Base-by-base conservation (phyloP, 805 yeast genomes). In the Sugiyamaella floridensis region DNA sequence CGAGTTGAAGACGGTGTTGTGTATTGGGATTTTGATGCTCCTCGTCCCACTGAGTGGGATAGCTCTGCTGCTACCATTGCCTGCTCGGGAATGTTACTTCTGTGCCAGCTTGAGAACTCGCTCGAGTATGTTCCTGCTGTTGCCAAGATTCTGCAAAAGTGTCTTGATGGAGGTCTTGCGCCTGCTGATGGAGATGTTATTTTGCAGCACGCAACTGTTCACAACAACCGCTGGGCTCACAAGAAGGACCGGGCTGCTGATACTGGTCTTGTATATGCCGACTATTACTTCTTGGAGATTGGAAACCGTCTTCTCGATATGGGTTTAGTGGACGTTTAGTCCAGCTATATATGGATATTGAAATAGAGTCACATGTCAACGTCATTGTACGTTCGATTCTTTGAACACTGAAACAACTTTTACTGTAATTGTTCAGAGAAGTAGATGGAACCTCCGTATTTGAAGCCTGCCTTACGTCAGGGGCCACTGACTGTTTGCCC, bases 21-120 rank as follows among this genome's bases (percentile, higher is more conserved):
- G 7, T 57, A 57, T 15, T 63, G 68, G 68, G 67, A 65, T 47
- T 65, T 65, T 51, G 64, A 60, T 54, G 66, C 67, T 22, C 67
- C 68, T 20, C 60, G 58, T 12, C 53, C 57, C 2, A 50, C 61
- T 14, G 53, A 50, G 42, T 59, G 60, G 51, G 68, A 64, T 45
- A 54, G 57, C 12, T 63, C 67, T 2, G 66, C 67, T 3, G 67
- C 58, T 6, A 63, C 63, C 66, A 57, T 61, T 19, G 56, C 67
- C 22, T 62, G 62, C 1, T 54, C 61, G n/a, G 68, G 69, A 1
- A 41, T 66, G 50, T 47, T 66, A 8, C 48, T 53, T 12, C 58
- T 66, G 12, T 60, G 58, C 43, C 58, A 64, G 41, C 43, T 48
- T 18, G 48, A 45, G 22, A 19, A 46, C 9, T 58, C 61, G 10